phyloP scores from a whole-genome alignment of 2,329 filamentous ascomycete genomes.

The Nectriaceae sp. region DNA sequence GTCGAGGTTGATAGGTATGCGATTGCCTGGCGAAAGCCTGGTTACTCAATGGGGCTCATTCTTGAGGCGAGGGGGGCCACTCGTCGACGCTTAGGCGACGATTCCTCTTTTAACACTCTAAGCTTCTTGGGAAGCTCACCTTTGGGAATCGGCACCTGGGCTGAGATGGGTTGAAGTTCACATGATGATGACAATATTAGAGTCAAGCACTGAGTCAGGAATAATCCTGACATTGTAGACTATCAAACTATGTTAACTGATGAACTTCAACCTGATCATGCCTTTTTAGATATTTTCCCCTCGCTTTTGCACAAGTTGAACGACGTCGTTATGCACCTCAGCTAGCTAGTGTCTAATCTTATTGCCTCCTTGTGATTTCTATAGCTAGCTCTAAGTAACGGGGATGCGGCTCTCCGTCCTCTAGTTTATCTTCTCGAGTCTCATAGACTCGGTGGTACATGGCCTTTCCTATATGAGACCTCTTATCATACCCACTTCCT shows the following conservation, averaged over 20 bases:
- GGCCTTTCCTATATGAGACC: too few relatives aligned
- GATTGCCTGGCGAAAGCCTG: slow-evolving; percentile 71
- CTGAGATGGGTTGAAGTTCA: slow-evolving; percentile 57
- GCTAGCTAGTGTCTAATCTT: too few relatives aligned
- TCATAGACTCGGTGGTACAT: too few relatives aligned
- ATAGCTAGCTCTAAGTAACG: too few relatives aligned
- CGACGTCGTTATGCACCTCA: too few relatives aligned
- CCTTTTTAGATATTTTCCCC: too few relatives aligned
- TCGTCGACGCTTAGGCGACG: slow-evolving; percentile 23
- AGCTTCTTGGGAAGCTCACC: slow-evolving; percentile 45
- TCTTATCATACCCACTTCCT: too few relatives aligned
- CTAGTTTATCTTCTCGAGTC: too few relatives aligned
- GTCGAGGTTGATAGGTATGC: slow-evolving; percentile 98
- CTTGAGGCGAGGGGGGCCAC: slow-evolving; percentile 87
- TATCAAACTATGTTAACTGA: slow-evolving; percentile 34
- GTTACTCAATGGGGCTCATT: slow-evolving; percentile 99
- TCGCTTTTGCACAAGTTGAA: too few relatives aligned
- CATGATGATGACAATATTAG: slow-evolving; percentile 92
- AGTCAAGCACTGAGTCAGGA: slow-evolving; percentile 93
- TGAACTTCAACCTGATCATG: slow-evolving; percentile 25
- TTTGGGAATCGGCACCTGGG: slow-evolving; percentile 16
- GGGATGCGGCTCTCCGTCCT: too few relatives aligned
- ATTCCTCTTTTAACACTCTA: slow-evolving; percentile 37
- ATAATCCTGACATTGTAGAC: slow-evolving; percentile 34
- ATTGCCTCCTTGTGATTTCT: too few relatives aligned